Base-by-base conservation (phyloP, 1,139 yeast genomes). In the Arxiozyma slooffiae region DNA sequence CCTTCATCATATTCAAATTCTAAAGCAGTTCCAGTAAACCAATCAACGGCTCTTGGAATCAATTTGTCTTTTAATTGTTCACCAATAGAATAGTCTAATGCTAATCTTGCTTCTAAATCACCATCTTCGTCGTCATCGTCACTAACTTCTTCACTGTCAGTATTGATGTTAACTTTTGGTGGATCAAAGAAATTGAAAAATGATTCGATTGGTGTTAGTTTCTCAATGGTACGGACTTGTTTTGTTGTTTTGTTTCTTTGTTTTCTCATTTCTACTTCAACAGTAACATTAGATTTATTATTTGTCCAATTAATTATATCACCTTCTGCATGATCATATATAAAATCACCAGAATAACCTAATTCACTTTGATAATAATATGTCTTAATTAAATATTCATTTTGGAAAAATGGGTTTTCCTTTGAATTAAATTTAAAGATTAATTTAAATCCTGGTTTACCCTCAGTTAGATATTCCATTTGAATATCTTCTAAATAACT, bases 231-330 rank as follows among this genome's bases (percentile, higher is more conserved):
- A 71, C 99, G 83, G 34, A 96, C 92, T 67, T 94, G 97, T 71
- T 89, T 89, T 55, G 99, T 92, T 69, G 85, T 89, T 75, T 92
- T 94, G 72, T 94, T 94, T 73, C 98, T 84, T 74, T 92, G 99
- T 72, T 92, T 92, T 73, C 97, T 85, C 77, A 89, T 85, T 75
- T 92, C 97, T 53, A 92, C 82, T 58, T 76, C 74, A 55, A 90
- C 81, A 38, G 98, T 92, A 51, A 87, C 89, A 67, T 92, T 90
- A 57, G 76, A 73, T 60, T 85, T 95, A 62, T 85, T 81, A 51
- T 82, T 78, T 57, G 72, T 75, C 99, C 99, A 92, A 61, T 84
- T 74, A 67, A 94, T 86, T 52, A 79, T 82, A 60, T 81, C 78
- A 49, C 98, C 98, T 64, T 87, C 95, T 8, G 98, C 97, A 67